These are phyloP conservation scores for Trichoderma virens DNA, from an alignment of 495 filamentous ascomycete genomes.

Conservation along the genomic window DNA sequence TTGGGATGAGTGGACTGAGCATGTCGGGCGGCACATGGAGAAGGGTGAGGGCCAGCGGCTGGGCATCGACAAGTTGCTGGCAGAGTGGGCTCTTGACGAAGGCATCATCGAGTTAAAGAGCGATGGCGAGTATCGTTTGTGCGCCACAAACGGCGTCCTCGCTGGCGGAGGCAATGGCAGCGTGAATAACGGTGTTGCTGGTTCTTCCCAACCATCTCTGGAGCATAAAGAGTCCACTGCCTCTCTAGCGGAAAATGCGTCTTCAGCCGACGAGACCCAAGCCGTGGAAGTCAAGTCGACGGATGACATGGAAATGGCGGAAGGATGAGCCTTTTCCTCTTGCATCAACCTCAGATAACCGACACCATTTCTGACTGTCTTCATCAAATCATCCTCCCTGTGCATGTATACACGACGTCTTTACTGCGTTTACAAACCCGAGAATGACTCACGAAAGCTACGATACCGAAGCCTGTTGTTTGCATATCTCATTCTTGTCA, in stretches of 20 bases:
- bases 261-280: not conserved
- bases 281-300: not conserved
- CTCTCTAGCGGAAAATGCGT: not conserved
- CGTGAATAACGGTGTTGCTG: not conserved
- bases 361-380: not conserved
- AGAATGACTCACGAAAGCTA: conserved; percentile 2
- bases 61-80: conserved; percentile 43
- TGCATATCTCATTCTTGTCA: not conserved
- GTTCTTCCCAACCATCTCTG: not conserved
- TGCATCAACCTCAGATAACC: not conserved
- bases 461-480: not conserved
- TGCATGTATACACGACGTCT: not conserved
- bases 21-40: conserved; percentile 86
- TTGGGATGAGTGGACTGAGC: conserved; percentile 88
- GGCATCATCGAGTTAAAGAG: conserved; percentile 49
- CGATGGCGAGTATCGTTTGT: conserved; percentile 43
- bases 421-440: not conserved
- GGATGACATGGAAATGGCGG: not conserved
- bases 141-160: conserved; percentile 21
- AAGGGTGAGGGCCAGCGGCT: conserved; percentile 44
- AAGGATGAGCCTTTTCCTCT: not conserved
- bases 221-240: conserved; percentile 1
- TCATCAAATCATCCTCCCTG: not conserved
- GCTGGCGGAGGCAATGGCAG: not conserved
- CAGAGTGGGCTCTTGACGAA: conserved; percentile 49